Base-by-base conservation (phyloP, 305 asterid genomes). In the Fraxinus dipetala region DNA sequence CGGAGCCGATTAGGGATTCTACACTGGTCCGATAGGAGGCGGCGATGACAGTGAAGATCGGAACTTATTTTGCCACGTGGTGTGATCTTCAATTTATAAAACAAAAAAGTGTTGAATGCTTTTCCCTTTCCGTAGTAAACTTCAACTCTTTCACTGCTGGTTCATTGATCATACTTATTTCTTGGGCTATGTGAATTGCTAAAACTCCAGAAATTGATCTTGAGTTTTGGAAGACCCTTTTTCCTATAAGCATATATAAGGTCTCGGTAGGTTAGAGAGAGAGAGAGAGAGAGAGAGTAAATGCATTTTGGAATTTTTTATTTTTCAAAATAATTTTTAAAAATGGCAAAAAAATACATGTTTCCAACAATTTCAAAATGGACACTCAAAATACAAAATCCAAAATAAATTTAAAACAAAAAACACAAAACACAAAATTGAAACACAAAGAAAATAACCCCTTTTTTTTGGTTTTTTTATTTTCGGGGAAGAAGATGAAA, bases 111-210 rank as follows among this genome's bases (percentile, higher is more conserved):
- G 78, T 82, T 91, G 86, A 92, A 92, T 85, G 94, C 91, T 22
- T 61, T 61, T 61, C 72, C 97, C 10, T 95, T 90, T 67, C 99
- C 99, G 0, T 94, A 97, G 98, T 78, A 93, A 67, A 94, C 97
- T 59, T 94, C 98, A 34, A 93, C 97, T 30, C 92, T 94, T n/a
- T 94, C 97, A 0, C 82, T 94, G 97, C 95, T 74, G 98, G 98
- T 11, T 94, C 97, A 28, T 80, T 91, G n/a, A 94, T 94, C 80
- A 94, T 94, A 97, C 54, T 94, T 79, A n/a, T 92, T 79, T 93
- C 97, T 3, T 93, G 98, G 98, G 91, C 89, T n/a, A 56, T 90
- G 26, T 84, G 97, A 81, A 89, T 94, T 72, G 97, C 91, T 5
- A 97, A 94, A 79, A 34, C 91, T 4, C 97, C 98, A 0, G 90